These are phyloP conservation scores for Phytopythium cucurbitacearum DNA, from an alignment of 352 stramenopile species.

Conservation along the genomic window DNA sequence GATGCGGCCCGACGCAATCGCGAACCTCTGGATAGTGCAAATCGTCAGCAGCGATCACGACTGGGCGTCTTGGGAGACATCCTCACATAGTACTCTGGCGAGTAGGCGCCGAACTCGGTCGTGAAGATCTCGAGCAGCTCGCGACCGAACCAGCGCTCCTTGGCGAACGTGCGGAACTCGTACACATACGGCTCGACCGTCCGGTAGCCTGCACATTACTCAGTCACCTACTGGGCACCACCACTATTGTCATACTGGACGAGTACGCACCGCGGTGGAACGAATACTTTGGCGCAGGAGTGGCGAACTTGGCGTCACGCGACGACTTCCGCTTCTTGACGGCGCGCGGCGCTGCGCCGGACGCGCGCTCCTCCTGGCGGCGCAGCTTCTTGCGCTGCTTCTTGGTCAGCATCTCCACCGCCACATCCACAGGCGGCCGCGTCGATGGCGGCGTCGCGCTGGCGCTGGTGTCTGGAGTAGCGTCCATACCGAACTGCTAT, in stretches of 20 bases:
- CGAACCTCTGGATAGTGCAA: conserved; percentile 57
- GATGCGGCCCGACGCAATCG: conserved; percentile 93
- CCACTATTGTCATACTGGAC: not conserved
- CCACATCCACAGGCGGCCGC: conserved; percentile 1
- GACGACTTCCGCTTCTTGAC: conserved; percentile 51
- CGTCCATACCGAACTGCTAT: not conserved
- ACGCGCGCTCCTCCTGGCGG: conserved; percentile 13
- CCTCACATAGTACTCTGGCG: conserved; percentile 83
- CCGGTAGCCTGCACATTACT: conserved; percentile 50
- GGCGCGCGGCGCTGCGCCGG: conserved; percentile 16
- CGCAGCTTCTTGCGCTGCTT: conserved; percentile 44
- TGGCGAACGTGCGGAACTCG: conserved; percentile 94
- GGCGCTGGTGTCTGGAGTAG: not conserved
- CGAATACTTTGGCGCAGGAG: conserved; percentile 47
- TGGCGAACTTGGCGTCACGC: conserved; percentile 43
- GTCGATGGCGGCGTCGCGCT: not conserved
- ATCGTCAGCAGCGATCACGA: not conserved
- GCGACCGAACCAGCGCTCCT: conserved; percentile 92
- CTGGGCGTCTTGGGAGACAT: not conserved
- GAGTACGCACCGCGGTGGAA: conserved; percentile 40
- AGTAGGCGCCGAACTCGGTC: conserved; percentile 80
- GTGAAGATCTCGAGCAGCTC: conserved; percentile 91
- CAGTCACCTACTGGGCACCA: conserved; percentile 5
- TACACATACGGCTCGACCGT: conserved; percentile 94
- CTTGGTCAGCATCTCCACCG: conserved; percentile 24